phyloP scores from a whole-genome alignment of 306 rosid genomes.

The Carpinus fangiana region DNA sequence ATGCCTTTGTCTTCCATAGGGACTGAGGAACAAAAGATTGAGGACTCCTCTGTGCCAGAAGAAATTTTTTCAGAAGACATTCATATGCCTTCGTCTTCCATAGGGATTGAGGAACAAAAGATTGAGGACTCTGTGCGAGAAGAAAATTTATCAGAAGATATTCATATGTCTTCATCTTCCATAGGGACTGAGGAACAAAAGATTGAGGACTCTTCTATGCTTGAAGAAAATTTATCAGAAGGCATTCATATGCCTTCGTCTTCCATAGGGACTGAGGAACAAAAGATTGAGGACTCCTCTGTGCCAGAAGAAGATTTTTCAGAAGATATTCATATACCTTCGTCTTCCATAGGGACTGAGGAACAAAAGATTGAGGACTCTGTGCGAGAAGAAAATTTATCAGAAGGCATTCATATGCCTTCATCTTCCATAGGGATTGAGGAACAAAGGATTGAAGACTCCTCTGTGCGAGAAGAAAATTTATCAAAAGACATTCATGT shows the following conservation, averaged over 20 bases:
- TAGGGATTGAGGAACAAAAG: background rate
- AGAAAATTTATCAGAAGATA: background rate
- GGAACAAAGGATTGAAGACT: background rate
- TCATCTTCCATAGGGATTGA: background rate
- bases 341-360: constrained; percentile 3
- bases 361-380: constrained; percentile 13
- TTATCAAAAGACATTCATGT: too few species aligned
- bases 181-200: constrained; percentile 9
- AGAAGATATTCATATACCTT: constrained; percentile 4
- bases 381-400: constrained; percentile 1
- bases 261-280: background rate
- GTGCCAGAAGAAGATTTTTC: background rate
- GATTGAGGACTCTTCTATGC: constrained; percentile 5
- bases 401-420: background rate
- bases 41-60: background rate
- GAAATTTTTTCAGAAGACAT: constrained; percentile 5
- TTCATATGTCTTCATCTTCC: constrained; percentile 10
- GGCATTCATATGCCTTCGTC: background rate
- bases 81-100: background rate
- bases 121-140: constrained; percentile 5
- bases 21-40: background rate
- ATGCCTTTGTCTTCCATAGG: too few species aligned
- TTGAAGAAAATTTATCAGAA: background rate
- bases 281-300: background rate
- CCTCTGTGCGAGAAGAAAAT: too few species aligned